Evolutionary conservation across 2,329 filamentous ascomycete genomes (phyloP).

Genomic region (Pseudogymnoascus sp.): DNA sequence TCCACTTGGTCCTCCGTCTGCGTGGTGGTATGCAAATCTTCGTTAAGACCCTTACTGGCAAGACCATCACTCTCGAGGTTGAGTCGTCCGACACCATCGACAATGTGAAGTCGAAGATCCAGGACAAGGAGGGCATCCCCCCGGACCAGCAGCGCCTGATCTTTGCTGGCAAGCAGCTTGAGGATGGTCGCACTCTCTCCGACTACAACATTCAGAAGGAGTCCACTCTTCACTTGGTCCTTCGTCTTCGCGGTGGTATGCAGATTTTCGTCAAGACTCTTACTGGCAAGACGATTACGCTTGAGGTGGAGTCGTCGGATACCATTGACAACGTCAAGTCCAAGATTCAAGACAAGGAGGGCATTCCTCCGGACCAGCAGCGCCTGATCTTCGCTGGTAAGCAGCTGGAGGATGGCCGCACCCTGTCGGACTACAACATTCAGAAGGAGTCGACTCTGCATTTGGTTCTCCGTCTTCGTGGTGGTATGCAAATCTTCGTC

Average conservation of each 20-base stretch:
- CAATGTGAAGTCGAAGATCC: constrained; percentile 91
- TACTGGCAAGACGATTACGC: constrained; percentile 62
- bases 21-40: constrained; percentile 89
- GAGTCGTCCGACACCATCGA: constrained; percentile 88
- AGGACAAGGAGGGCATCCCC: constrained; percentile 88
- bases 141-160: constrained; percentile 92
- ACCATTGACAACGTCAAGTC: constrained; percentile 65
- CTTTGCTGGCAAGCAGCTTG: constrained; percentile 87
- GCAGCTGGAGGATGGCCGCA: constrained; percentile 68
- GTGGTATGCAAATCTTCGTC: constrained; percentile 68
- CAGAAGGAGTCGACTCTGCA: constrained; percentile 71
- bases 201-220: constrained; percentile 99
- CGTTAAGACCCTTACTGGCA: constrained; percentile 81
- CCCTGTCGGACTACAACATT: constrained; percentile 83
- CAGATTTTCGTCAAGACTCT: constrained; percentile 67
- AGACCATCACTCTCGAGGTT: constrained; percentile 90
- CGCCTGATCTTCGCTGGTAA: constrained; percentile 65
- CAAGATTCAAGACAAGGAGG: constrained; percentile 68
- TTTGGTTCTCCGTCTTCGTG: constrained; percentile 63
- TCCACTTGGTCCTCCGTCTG: constrained; percentile 79
- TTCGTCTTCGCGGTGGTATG: constrained; percentile 77
- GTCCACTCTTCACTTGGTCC: constrained; percentile 71
- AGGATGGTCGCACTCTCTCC: constrained; percentile 81
- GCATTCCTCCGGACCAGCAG: constrained; percentile 64
- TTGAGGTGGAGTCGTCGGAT: constrained; percentile 61